These are phyloP conservation scores for Backusella luteola DNA, from an alignment of 192 early-diverging fungal genomes.

Conservation along the genomic window DNA sequence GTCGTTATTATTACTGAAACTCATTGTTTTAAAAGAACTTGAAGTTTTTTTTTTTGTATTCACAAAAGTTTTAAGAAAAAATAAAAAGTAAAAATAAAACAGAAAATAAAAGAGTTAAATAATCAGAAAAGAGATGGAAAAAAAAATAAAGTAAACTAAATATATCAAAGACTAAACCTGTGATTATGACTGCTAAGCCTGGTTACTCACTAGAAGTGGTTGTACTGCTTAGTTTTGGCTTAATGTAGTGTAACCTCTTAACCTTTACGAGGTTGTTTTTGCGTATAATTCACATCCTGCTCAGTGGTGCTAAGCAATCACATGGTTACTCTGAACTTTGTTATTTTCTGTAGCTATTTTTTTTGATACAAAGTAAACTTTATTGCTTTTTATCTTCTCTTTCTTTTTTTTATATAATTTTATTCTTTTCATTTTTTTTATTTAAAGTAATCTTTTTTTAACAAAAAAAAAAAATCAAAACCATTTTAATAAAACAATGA, in stretches of 20 bases:
- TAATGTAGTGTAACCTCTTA: not conserved
- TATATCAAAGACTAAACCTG: not conserved
- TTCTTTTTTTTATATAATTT: not conserved
- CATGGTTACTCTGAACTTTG: slow-evolving; percentile 2
- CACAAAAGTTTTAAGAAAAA: slow-evolving; percentile 5
- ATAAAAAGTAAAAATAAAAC: not conserved
- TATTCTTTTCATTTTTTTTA: not conserved
- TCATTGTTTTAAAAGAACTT: not conserved
- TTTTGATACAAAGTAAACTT: slow-evolving; percentile 1
- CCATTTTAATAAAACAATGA: not conserved
- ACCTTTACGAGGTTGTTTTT: not conserved
- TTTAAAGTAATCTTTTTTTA: not conserved
- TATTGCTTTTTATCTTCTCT: not conserved
- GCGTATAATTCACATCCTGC: not conserved
- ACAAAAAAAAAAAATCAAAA: not conserved
- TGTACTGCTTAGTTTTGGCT: not conserved
- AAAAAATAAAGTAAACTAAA: slow-evolving; percentile 1
- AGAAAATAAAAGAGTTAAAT: not conserved
- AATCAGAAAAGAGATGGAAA: not conserved
- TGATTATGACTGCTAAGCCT: not conserved
- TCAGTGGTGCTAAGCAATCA: not conserved
- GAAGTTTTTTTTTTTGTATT: not conserved
- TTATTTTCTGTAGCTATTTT: not conserved
- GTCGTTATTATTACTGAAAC: not conserved
- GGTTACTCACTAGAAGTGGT: not conserved